These are phyloP conservation scores for Vigna reflexopilosa DNA, from an alignment of 306 rosid genomes.

Conservation along the genomic window DNA sequence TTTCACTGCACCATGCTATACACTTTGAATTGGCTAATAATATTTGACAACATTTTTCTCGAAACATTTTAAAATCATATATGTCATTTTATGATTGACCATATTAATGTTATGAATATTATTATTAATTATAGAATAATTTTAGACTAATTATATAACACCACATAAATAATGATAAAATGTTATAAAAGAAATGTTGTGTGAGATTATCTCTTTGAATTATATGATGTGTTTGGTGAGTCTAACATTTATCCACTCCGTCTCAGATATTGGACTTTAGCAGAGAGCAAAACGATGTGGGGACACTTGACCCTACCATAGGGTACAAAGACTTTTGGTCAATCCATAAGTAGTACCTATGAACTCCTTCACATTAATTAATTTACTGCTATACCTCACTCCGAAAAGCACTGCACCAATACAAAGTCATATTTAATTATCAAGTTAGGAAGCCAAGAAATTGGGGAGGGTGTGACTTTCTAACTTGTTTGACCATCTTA, in stretches of 20 bases:
- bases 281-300: slow-evolving; percentile 47
- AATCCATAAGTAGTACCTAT: slow-evolving; percentile 37
- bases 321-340: slow-evolving; percentile 49
- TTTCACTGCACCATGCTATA: no score
- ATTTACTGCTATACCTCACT: slow-evolving; percentile 6
- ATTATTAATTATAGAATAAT: no score
- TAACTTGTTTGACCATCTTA: slow-evolving; percentile 59
- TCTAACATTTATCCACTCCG: background rate
- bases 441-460: slow-evolving; percentile 64
- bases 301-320: slow-evolving; percentile 46
- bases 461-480: slow-evolving; percentile 63
- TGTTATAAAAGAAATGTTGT: no score
- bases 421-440: slow-evolving; percentile 31
- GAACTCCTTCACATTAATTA: slow-evolving; percentile 28
- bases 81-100: no score
- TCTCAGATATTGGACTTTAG: slow-evolving; percentile 46
- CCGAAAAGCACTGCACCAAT: background rate
- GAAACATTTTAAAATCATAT: no score
- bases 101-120: no score
- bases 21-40: no score
- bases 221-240: no score
- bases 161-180: no score
- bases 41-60: no score
- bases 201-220: no score
- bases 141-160: no score